Conservation (phyloP, 2,329 filamentous ascomycete genomes). For the Xylaria sp. region DNA sequence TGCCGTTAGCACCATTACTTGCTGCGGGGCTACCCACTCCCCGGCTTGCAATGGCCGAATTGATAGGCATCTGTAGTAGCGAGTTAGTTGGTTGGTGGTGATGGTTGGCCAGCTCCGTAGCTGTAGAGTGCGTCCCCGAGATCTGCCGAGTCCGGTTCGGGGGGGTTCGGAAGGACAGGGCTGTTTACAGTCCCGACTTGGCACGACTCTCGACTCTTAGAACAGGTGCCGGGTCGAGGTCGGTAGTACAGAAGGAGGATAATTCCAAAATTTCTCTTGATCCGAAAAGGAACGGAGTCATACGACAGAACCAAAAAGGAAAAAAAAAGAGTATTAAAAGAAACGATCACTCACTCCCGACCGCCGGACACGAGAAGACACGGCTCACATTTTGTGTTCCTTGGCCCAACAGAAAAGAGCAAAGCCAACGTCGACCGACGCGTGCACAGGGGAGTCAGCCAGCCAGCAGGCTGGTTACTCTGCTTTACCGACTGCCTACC, state of each 20-base stretch:
- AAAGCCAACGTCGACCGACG: constrained; percentile 7
- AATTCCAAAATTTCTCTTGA: background rate
- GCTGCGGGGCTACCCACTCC: background rate
- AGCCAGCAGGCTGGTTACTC: background rate
- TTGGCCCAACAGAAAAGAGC: constrained; percentile 1
- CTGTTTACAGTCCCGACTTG: constrained; percentile 22
- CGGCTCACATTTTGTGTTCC: constrained; percentile 23
- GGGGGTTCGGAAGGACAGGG: constrained; percentile 31
- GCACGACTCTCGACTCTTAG: constrained; percentile 12
- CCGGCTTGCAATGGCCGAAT: constrained; percentile 17
- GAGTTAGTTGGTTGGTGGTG: background rate
- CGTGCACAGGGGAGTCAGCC: background rate
- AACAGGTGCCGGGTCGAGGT: background rate
- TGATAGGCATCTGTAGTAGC: constrained; percentile 21
- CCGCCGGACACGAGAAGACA: constrained; percentile 24
- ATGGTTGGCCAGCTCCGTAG: constrained; percentile 27
- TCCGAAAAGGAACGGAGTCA: constrained; percentile 5
- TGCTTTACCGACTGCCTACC: constrained; percentile 17
- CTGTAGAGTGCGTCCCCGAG: constrained; percentile 20
- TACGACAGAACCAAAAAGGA: background rate
- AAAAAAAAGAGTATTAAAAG: constrained; percentile 3
- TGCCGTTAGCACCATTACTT: constrained; percentile 18
- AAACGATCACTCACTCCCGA: constrained; percentile 11
- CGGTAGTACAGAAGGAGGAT: background rate
- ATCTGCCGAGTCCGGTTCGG: constrained; percentile 37